These are phyloP conservation scores for Lavandula angustifolia DNA, from an alignment of 257 asterid genomes.

Conservation along the genomic window DNA sequence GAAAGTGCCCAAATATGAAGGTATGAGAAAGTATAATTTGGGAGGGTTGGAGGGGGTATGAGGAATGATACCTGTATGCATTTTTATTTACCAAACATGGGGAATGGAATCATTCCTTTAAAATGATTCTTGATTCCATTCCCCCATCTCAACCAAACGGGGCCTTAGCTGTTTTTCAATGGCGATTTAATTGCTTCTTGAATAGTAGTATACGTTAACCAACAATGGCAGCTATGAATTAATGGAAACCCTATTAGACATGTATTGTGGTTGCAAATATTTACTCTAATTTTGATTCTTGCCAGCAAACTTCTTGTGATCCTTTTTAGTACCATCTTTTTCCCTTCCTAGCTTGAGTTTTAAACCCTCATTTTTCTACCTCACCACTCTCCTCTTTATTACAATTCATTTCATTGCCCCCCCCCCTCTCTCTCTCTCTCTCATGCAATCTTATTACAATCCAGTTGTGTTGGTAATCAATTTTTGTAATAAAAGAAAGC, in stretches of 20 bases:
- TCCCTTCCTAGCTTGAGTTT: constrained; percentile 18
- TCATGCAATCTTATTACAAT: constrained; percentile 4
- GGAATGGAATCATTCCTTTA: no score
- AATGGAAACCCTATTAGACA: constrained; percentile 12
- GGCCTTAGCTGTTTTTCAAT: constrained; percentile 37
- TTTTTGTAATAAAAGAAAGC: constrained; percentile 25
- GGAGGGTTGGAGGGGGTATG: no score
- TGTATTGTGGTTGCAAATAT: constrained; percentile 39
- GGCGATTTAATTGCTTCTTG: constrained; percentile 30
- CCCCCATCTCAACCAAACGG: no score
- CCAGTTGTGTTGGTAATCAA: constrained; percentile 29
- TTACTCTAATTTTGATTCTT: constrained; percentile 30
- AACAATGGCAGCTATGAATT: constrained; percentile 46
- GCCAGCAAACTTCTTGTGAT: constrained; percentile 49
- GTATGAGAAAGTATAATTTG: no score
- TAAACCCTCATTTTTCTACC: constrained; percentile 31
- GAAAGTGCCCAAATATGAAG: no score
- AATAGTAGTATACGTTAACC: constrained; percentile 32
- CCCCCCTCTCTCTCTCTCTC: background rate
- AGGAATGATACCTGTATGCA: no score
- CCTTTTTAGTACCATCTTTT: constrained; percentile 23
- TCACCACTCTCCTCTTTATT: constrained; percentile 34
- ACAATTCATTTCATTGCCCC: constrained; percentile 27
- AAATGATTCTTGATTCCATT: no score
- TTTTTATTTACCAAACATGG: no score